phyloP scores from a whole-genome alignment of 179 eudicot genomes.

The Actinidia arguta region DNA sequence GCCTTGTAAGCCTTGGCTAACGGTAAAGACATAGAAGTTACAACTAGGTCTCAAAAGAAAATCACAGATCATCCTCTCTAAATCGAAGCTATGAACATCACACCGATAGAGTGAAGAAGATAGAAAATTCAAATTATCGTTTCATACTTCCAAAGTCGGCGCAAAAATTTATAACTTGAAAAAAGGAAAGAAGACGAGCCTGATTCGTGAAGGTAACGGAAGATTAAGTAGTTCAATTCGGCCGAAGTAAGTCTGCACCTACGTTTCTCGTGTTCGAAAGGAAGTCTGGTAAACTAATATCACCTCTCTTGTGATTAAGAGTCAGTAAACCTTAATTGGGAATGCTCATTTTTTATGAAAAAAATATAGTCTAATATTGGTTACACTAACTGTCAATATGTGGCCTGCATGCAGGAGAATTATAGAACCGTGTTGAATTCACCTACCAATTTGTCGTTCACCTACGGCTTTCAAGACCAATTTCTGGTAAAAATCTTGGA shows the following conservation, averaged over 20 bases:
- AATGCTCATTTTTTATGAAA: too few relatives aligned
- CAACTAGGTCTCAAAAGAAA: not conserved
- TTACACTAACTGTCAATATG: too few relatives aligned
- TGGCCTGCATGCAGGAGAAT: too few relatives aligned
- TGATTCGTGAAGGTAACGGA: conserved; percentile 65
- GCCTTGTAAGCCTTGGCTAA: not conserved
- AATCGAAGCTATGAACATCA: not conserved
- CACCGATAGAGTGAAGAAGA: not conserved
- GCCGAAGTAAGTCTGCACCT: conserved; percentile 52
- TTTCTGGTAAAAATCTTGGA: too few relatives aligned
- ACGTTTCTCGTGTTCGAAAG: too few relatives aligned
- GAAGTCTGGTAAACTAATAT: too few relatives aligned
- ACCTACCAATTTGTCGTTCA: too few relatives aligned
- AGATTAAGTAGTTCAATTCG: conserved; percentile 54
- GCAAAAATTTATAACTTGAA: not conserved
- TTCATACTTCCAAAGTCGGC: not conserved
- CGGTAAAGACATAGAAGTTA: not conserved
- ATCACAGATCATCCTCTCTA: not conserved
- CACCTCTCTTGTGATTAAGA: too few relatives aligned
- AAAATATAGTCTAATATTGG: too few relatives aligned
- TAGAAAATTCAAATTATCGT: not conserved
- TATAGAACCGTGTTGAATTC: too few relatives aligned
- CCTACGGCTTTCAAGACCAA: too few relatives aligned
- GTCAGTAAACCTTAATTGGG: too few relatives aligned
- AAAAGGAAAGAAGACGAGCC: conserved; percentile 28